Percentiles rank a stretch among this genome's conserved stretches.
Evolutionary conservation across 305 asterid species (phyloP).

Genomic region (Fraxinus platypoda): DNA sequence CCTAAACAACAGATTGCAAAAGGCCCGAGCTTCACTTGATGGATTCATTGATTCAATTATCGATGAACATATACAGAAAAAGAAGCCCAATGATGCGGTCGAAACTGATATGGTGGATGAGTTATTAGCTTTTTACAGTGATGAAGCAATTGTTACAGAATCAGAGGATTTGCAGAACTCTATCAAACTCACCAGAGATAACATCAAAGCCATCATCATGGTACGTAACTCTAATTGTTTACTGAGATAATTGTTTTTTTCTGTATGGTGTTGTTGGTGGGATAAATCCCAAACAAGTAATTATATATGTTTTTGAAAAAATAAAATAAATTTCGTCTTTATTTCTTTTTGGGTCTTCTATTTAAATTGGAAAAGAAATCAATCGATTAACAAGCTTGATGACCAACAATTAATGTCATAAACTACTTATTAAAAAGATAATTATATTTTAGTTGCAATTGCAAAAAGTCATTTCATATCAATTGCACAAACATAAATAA

Average conservation of each 20-base stretch:
- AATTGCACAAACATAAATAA: background rate
- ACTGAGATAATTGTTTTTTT: background rate
- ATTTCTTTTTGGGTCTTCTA: background rate
- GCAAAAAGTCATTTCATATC: background rate
- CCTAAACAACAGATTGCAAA: slow-evolving; percentile 41
- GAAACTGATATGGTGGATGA: slow-evolving; percentile 87
- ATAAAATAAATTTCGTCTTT: background rate
- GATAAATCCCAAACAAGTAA: background rate
- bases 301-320: background rate
- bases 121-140: slow-evolving; percentile 57
- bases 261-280: background rate
- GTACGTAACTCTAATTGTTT: slow-evolving; percentile 31
- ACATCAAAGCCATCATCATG: slow-evolving; percentile 89
- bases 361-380: no score
- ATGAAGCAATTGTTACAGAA: slow-evolving; percentile 38
- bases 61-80: slow-evolving; percentile 57
- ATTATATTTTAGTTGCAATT: no score
- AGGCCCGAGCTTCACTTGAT: slow-evolving; percentile 67
- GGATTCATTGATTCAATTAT: slow-evolving; percentile 68
- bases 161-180: slow-evolving; percentile 55
- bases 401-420: background rate
- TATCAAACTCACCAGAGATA: slow-evolving; percentile 54
- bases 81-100: slow-evolving; percentile 8
- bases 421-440: background rate
- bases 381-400: background rate